Evolutionary conservation across 441 rosid genomes (phyloP), one percentile per base, ranked within the genome.

Genomic region (Geranium incanum): DNA sequence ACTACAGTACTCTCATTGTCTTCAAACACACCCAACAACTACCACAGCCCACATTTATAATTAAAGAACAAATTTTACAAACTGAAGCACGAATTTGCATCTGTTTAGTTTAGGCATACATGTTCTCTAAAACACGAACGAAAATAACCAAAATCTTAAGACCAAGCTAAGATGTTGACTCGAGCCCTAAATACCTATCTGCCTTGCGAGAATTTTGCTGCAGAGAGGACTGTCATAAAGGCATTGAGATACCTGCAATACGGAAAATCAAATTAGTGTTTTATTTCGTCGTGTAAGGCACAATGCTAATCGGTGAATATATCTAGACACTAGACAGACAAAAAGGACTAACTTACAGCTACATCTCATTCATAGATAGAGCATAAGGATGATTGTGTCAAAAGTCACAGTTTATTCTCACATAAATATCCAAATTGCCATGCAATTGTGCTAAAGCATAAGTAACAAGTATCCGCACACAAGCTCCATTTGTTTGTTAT

Each of bases 221-320:
- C 36, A 19, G 23, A 60, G 66, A 60, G 23, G 66, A 60, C 36
- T 21, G 66, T 60, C 66, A 60, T 60, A 60, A 60, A 60, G 66
- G 66, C 66, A 60, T 60, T 60, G 66, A 60, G 23, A 60, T 60
- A 60, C 66, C 66, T 60, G 36, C 66, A 60, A 21, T 60, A 60
- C 13, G 36, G 36, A 59, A 60, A 21, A 60, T 60, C 3, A 21
- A 60, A 60, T 19, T 19, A 60, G 66, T 60, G 23, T 60, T 60
- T 19, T 60, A 36, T 13, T 60, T 60, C 19, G 65, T 60, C n/a
- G 1, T 18, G 3, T 21, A 60, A 60, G 66, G 36, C n/a, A 23
- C 36, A 60, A 23, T 19, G 65, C 65, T 60, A 21, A 21, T 60
- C 65, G 12, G 36, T 12, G 12, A 60, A 21, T n/a, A 50, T 13